phyloP scores from a whole-genome alignment of 2,329 filamentous ascomycete genomes.

The Colletotrichum sp. region DNA sequence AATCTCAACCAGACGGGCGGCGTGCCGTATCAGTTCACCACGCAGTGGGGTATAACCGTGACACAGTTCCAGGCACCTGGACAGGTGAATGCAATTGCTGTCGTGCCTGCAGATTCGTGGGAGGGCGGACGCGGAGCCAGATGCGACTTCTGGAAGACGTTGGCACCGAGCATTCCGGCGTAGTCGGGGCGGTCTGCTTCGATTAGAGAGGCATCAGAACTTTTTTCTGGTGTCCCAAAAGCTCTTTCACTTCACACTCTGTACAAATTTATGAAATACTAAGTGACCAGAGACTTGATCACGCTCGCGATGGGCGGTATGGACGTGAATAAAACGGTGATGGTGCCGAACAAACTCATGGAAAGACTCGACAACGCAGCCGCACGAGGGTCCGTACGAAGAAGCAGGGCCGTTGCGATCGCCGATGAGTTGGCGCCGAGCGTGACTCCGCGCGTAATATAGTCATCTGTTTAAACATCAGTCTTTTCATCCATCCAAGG shows the following conservation, averaged over 20 bases:
- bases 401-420: slow-evolving; percentile 61
- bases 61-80: slow-evolving; percentile 33
- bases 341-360: slow-evolving; percentile 66
- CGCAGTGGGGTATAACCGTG: slow-evolving; percentile 22
- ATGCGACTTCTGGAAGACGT: slow-evolving; percentile 47
- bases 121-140: slow-evolving; percentile 50
- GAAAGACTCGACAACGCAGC: slow-evolving; percentile 64
- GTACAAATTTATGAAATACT: rapidly evolving
- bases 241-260: rapidly evolving
- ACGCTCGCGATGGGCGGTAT: slow-evolving; percentile 56
- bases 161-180: slow-evolving; percentile 7
- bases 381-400: slow-evolving; percentile 61
- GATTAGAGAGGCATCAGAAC: no score
- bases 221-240: neutral
- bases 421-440: slow-evolving; percentile 66
- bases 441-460: slow-evolving; percentile 66
- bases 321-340: slow-evolving; percentile 63
- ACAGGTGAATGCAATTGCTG: slow-evolving; percentile 37
- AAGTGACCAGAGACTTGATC: slow-evolving; percentile 49
- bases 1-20: slow-evolving; percentile 54
- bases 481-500: rapidly evolving
- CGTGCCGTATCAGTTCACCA: slow-evolving; percentile 17
- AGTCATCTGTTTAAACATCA: slow-evolving; percentile 52
- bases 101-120: slow-evolving; percentile 50
- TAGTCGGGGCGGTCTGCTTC: neutral